Evolutionary conservation across 2,329 filamentous ascomycete species (phyloP), one percentile per base, ranked within the genome.

Genomic region (Monosporascus cannonballus): DNA sequence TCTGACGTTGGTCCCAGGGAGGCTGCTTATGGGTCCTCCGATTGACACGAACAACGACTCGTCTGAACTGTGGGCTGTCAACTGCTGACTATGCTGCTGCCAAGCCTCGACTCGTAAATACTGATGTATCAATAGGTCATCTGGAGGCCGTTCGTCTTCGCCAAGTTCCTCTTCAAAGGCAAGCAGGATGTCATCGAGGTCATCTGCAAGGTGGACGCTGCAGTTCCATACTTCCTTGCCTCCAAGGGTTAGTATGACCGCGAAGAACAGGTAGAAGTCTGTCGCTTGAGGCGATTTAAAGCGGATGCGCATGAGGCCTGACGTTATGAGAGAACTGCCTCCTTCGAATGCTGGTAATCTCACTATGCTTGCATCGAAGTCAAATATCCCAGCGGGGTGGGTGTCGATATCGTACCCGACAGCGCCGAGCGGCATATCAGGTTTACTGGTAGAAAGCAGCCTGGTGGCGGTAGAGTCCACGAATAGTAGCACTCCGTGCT

Each of bases 241-340:
- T 30, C 42, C 8, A 0, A 54, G 27, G 3, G 51, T 55, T 15
- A 25, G 36, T 15, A 53, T 48, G 36, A 56, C 54, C 8, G 54
- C 51, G 48, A 57, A 54, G 46, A 57, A 52, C 6, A 55, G 38
- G 42, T 56, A 56, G 20, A 56, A 22, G 15, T 54, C 50, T 4
- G 39, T 36, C 7, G 49, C 51, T 27, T 53, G 55, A 6, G 51
- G 51, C n/a, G 51, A 54, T 27, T 51, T 56, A 36, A 56, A 56
- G 18, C 44, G 27, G 8, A 57, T 54, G 1, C 54, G 51, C 22
- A 57, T n/a, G 9, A 57, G 30, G 4, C 44, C 51, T 3, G 56
- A 55, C 6, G 51, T 54, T 17, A 56, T 8, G n/a, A 57, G 30
- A 6, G 48, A 22, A 20, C 44, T 51, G 5, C 51, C 44, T 15